Evolutionary conservation across 2,329 filamentous ascomycete species (phyloP), one percentile per base, ranked within the genome.

Genomic region (Aspergillus novoparasiticus): DNA sequence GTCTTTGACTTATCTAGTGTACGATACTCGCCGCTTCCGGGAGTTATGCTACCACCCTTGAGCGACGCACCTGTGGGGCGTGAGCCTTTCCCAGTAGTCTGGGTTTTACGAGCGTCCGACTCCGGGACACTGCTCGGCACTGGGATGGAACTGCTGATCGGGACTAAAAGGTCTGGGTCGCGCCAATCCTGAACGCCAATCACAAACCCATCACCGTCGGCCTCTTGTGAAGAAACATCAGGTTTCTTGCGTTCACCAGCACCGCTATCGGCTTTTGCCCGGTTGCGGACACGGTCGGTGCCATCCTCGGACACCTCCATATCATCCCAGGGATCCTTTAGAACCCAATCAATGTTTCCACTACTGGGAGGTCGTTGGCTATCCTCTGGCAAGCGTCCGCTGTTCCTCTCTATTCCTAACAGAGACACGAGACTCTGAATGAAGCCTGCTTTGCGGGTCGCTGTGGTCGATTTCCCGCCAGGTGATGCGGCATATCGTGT

Each of bases 141-240:
- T 21, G 65, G 63, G 26, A 67, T 63, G 32, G 65, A 61, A 41
- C 68, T 75, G 62, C 68, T 72, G 56, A 77, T 76, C 45, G 79
- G 74, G 2, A 83, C 83, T 26, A 92, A 81, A 21, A 93, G 80
- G 73, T 93, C 91, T 6, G 91, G 90, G 74, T 95, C 92, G 68
- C 91, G 86, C 92, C 92, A 94, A 73, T 95, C 92, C 68, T 95
- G 90, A 14, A 93, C 88, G n/a, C 91, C 92, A 70, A 94, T 94
- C 51, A 91, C 85, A 73, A 94, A 94, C 61, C 85, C 86, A 74
- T 93, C 89, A 54, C 81, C 74, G 66, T 79, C 79, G 12, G 69
- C 62, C 46, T 69, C 69, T 23, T 70, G 68, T n/a, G 74, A 66
- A 10, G 69, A 64, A 36, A 69, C 65, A 9, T 70, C 72, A 2